phyloP scores from a whole-genome alignment of 2,329 filamentous ascomycete species.

The Fusarium gaditjirri region DNA sequence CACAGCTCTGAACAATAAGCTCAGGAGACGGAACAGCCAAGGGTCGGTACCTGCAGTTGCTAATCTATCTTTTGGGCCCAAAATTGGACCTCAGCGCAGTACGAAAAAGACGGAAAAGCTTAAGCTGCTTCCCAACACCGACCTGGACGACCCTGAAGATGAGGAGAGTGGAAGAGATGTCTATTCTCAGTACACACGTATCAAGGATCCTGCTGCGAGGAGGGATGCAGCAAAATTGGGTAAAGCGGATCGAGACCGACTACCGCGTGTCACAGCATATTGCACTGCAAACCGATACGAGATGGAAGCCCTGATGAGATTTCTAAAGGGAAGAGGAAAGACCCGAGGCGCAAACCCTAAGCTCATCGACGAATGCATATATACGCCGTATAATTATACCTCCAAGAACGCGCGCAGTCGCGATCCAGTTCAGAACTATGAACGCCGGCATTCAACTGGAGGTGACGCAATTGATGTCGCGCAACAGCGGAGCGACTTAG shows the following conservation, averaged over 20 bases:
- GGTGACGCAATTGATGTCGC: slow-evolving; percentile 62
- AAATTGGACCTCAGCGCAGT: slow-evolving; percentile 93
- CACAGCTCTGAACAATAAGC: slow-evolving; percentile 85
- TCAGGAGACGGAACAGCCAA: slow-evolving; percentile 87
- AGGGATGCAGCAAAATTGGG: slow-evolving; percentile 91
- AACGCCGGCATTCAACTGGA: slow-evolving; percentile 81
- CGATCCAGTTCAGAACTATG: slow-evolving; percentile 60
- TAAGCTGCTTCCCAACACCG: slow-evolving; percentile 93
- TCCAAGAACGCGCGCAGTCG: slow-evolving; percentile 53
- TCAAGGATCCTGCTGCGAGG: slow-evolving; percentile 94
- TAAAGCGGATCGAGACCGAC: slow-evolving; percentile 87
- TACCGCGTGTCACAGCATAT: slow-evolving; percentile 95
- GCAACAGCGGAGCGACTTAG: slow-evolving; percentile 67
- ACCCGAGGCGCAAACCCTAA: slow-evolving; percentile 86
- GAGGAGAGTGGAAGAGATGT: slow-evolving; percentile 95
- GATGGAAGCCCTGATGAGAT: slow-evolving; percentile 88
- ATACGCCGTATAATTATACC: slow-evolving; percentile 87
- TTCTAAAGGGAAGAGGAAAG: slow-evolving; percentile 85
- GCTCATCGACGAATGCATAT: slow-evolving; percentile 96
- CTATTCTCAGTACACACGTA: slow-evolving; percentile 96
- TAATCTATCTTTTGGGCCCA: slow-evolving; percentile 59
- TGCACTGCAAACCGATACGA: slow-evolving; percentile 94
- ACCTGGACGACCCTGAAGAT: slow-evolving; percentile 80
- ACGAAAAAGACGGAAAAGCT: slow-evolving; percentile 97
- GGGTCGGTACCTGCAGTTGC: slow-evolving; percentile 59